These are phyloP conservation scores for Verbena officinalis DNA, from an alignment of 257 asterid genomes.

Conservation along the genomic window DNA sequence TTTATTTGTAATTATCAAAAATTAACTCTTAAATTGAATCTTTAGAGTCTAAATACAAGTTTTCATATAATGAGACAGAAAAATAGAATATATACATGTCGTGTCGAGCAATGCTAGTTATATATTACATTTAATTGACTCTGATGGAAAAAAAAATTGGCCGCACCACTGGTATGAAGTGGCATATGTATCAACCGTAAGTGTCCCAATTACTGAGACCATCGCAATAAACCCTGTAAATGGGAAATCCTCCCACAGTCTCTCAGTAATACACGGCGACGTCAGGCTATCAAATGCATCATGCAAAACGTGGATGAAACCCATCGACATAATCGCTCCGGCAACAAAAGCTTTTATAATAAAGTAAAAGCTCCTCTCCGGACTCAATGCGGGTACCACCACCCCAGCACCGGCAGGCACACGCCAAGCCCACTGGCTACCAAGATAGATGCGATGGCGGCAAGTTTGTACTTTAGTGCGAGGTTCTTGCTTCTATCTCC, in stretches of 20 bases:
- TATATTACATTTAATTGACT: too few relatives aligned
- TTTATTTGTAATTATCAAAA: too few relatives aligned
- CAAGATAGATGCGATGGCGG: conserved; percentile 50
- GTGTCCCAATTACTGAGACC: conserved; percentile 47
- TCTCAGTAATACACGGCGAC: conserved; percentile 33
- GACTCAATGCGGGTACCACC: conserved; percentile 42
- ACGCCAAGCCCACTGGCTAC: conserved; percentile 48
- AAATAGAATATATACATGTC: too few relatives aligned
- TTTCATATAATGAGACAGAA: too few relatives aligned
- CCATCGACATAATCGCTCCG: conserved; percentile 57
- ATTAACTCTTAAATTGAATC: too few relatives aligned
- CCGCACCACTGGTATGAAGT: conserved; percentile 24
- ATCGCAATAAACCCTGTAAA: conserved; percentile 52
- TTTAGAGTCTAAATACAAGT: too few relatives aligned
- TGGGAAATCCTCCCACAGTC: conserved; percentile 59
- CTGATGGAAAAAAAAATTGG: too few relatives aligned
- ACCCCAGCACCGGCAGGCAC: conserved; percentile 43
- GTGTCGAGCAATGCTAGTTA: too few relatives aligned
- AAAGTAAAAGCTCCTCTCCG: conserved; percentile 48
- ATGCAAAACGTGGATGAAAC: conserved; percentile 52
- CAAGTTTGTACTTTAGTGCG: conserved; percentile 42
- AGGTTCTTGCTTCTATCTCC: conserved; percentile 27
- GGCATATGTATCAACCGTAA: conserved; percentile 55
- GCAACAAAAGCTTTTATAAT: conserved; percentile 60
- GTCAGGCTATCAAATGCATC: conserved; percentile 48